Base-by-base conservation (phyloP, 371 early-diverging fungal genomes). In the Syncephalastrum sp. region DNA sequence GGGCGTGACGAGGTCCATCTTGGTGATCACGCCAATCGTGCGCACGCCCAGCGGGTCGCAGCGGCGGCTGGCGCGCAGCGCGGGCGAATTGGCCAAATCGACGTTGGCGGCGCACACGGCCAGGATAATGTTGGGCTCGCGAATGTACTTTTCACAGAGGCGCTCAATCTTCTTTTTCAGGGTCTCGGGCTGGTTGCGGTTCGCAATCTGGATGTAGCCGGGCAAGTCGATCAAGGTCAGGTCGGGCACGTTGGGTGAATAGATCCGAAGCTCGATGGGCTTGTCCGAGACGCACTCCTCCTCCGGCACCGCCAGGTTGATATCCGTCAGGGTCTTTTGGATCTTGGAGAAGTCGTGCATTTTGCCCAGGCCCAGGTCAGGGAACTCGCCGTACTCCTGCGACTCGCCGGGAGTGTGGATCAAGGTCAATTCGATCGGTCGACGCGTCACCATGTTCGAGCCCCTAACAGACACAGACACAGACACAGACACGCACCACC, bases 1-100 rank as follows among this genome's bases (percentile, higher is more conserved):
- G 19, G 96, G 92, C 47, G 95, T 91, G 1, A 99, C 94, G 38
- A 97, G 81, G 68, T 99, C 99, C 85, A 99, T 92, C 70, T 99
- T 99, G 24, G 99, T 99, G 25, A 99, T 82, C 0, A 99, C 99
- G 56, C 99, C 99, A 57, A 99, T 90, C 1, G 99, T 99, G 17
- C 99, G 82, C 46, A 87, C 54, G 23, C 98, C 97, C 24, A 89
- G 72, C 2, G 99, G 99, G 73, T 99, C 99, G 46, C 88, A 92
- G 66, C 91, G 90, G 24, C 94, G 88, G 54, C 91, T 88, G 14
- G 98, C 93, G 56, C 92, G 86, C 10, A 99, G 75, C 0, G 99
- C 98, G 66, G 99, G 99, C 6, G 98, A 96, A 68, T 98, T 99
- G 56, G 99, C 98, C 43, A 99, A 77, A 79, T 99, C 99, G 5